phyloP scores from a whole-genome alignment of 1,284 basidiomycete genomes.

The Melampsora allii-populina region DNA sequence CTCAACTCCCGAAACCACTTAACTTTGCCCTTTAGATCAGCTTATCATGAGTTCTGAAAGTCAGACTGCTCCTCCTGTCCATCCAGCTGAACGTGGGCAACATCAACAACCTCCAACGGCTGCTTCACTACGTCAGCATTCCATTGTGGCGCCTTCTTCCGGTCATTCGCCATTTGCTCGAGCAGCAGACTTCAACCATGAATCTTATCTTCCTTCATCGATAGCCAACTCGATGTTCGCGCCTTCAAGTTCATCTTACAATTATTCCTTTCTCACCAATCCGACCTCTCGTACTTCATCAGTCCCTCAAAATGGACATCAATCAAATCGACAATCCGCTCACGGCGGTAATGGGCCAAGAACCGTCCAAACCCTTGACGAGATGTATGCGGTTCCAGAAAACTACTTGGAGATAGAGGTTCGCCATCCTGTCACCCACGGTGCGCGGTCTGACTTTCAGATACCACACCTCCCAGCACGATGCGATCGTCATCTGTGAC shows the following conservation, averaged over 20 bases:
- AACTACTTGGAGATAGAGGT: slow-evolving; percentile 99
- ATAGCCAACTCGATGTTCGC: slow-evolving; percentile 36
- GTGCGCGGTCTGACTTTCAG: slow-evolving; percentile 57
- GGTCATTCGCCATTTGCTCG: slow-evolving; percentile 40
- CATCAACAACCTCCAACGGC: background rate
- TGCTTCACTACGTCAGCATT: slow-evolving; percentile 1
- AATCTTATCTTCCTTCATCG: slow-evolving; percentile 38
- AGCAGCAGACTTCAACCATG: slow-evolving; percentile 42
- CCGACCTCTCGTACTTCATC: background rate
- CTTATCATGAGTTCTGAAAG: background rate
- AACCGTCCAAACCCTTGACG: slow-evolving; percentile 61
- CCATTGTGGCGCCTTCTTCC: slow-evolving; percentile 26
- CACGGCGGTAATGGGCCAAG: background rate
- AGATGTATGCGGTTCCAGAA: slow-evolving; percentile 92
- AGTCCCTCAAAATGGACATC: background rate
- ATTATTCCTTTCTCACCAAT: slow-evolving; percentile 15
- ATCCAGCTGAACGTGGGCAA: background rate
- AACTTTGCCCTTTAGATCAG: background rate
- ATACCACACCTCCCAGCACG: background rate
- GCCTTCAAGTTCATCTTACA: slow-evolving; percentile 32
- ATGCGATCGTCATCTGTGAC: background rate
- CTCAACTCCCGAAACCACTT: no score
- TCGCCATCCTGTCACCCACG: slow-evolving; percentile 92
- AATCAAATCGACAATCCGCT: slow-evolving; percentile 4
- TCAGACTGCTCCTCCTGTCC: background rate